Percentiles rank a stretch among this genome's conserved stretches.
phyloP scores from a whole-genome alignment of 495 filamentous ascomycete genomes.

The Podospora sp. region DNA sequence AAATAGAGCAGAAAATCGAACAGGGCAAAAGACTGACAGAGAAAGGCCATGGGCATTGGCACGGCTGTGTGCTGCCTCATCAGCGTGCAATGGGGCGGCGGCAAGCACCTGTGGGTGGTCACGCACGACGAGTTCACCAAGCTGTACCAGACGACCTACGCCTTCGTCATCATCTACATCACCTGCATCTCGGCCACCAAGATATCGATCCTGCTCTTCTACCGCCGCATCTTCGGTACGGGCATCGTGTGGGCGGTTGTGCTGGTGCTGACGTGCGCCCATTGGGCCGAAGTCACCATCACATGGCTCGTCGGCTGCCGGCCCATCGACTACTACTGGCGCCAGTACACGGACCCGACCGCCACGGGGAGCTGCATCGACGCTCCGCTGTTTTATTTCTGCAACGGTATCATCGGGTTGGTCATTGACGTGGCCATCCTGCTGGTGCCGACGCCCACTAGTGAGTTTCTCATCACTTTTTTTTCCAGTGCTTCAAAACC shows the following conservation, averaged over 20 bases:
- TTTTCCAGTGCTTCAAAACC: neutral
- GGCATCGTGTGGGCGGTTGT: constrained; percentile 25
- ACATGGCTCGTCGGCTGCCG: constrained; percentile 28
- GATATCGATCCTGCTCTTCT: constrained; percentile 28
- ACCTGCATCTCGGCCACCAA: constrained; percentile 32
- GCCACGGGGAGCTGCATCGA: constrained; percentile 28
- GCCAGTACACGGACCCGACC: constrained; percentile 28
- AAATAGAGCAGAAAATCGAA: neutral
- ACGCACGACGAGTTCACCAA: constrained; percentile 24
- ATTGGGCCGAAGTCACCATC: constrained; percentile 30
- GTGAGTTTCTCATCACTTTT: constrained; percentile 12
- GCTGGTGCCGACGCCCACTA: constrained; percentile 44
- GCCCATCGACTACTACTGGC: constrained; percentile 28
- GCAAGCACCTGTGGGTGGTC: constrained; percentile 29
- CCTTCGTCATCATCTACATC: constrained; percentile 35
- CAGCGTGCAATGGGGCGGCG: constrained; percentile 26
- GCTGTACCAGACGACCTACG: constrained; percentile 30
- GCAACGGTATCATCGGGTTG: constrained; percentile 32
- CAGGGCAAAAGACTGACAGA: neutral
- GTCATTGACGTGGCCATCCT: constrained; percentile 49
- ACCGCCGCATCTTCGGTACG: constrained; percentile 29
- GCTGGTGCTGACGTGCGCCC: constrained; percentile 19
- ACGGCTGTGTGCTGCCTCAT: constrained; percentile 29
- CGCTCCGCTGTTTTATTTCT: constrained; percentile 29
- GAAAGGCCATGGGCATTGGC: constrained; percentile 25